A percentile compares a stretch with the other conserved stretches of the same genome.
Conservation (phyloP, 2,329 filamentous ascomycete species). For the Chaetomiaceae sp. region DNA sequence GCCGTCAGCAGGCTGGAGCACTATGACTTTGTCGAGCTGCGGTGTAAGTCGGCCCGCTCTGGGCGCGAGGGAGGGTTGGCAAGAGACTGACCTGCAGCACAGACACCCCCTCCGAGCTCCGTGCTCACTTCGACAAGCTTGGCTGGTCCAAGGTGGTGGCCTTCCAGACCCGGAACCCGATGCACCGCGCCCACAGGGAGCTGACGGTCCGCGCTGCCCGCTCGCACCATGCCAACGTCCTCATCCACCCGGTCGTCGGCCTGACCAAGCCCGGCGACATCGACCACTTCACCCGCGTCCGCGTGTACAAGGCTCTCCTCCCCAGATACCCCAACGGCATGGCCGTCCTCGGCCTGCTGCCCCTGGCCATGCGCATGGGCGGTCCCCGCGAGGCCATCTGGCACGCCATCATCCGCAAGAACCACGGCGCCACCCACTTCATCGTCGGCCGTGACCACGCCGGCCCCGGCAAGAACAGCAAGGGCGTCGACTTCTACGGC, state of each 20-base stretch:
- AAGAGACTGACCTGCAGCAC: constrained; percentile 15
- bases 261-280: constrained; percentile 99
- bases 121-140: constrained; percentile 97
- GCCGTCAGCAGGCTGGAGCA: constrained; percentile 93
- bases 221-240: constrained; percentile 92
- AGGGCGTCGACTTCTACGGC: constrained; percentile 95
- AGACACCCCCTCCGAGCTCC: constrained; percentile 92
- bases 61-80: too few relatives aligned
- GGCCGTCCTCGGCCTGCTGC: constrained; percentile 91
- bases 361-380: constrained; percentile 98
- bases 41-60: constrained; percentile 59
- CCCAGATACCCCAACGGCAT: constrained; percentile 98
- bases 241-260: constrained; percentile 97
- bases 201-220: constrained; percentile 95
- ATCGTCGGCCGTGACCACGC: constrained; percentile 98
- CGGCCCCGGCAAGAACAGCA: constrained; percentile 95
- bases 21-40: constrained; percentile 96
- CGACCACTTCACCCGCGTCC: constrained; percentile 98
- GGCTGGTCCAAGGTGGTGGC: constrained; percentile 97
- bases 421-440: constrained; percentile 98
- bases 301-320: constrained; percentile 95
- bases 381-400: constrained; percentile 97
- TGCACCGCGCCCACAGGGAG: constrained; percentile 98
- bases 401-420: constrained; percentile 99
- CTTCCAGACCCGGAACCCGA: constrained; percentile 98